phyloP scores from a whole-genome alignment of 2,329 filamentous ascomycete genomes.

The Lasiodiplodia hormozganensis region DNA sequence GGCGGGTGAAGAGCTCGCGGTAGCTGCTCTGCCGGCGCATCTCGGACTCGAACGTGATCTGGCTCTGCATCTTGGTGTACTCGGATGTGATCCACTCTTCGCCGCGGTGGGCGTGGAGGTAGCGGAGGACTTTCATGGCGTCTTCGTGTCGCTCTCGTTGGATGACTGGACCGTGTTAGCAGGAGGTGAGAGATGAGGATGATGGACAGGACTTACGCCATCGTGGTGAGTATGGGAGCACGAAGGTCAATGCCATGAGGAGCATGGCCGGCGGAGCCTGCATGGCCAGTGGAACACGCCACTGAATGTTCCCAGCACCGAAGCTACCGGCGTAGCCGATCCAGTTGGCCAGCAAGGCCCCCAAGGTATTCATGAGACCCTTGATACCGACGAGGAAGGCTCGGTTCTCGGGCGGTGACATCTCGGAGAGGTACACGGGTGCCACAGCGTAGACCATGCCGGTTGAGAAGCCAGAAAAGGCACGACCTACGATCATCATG shows the following conservation, averaged over 20 bases:
- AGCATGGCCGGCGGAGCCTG: slow-evolving; percentile 38
- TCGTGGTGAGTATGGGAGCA: slow-evolving; percentile 33
- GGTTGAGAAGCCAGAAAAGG: slow-evolving; percentile 8
- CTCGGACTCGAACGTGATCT: slow-evolving; percentile 39
- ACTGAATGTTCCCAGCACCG: slow-evolving; percentile 40
- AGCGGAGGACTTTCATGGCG: slow-evolving; percentile 38
- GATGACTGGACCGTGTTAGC: slow-evolving; percentile 25
- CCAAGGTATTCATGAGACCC: slow-evolving; percentile 36
- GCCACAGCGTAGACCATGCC: slow-evolving; percentile 12
- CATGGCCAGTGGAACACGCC: slow-evolving; percentile 46
- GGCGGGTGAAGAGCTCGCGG: slow-evolving; percentile 36
- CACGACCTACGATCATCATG: slow-evolving; percentile 9
- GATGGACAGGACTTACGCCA: slow-evolving; percentile 19
- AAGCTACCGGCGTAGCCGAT: slow-evolving; percentile 49
- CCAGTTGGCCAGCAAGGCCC: slow-evolving; percentile 50
- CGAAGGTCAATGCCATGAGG: slow-evolving; percentile 30
- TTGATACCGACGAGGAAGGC: slow-evolving; percentile 1
- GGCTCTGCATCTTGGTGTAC: slow-evolving; percentile 40
- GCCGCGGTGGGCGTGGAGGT: slow-evolving; percentile 35
- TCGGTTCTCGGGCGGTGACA: slow-evolving; percentile 1
- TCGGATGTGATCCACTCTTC: slow-evolving; percentile 36
- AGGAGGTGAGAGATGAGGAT: background rate
- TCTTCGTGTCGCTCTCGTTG: slow-evolving; percentile 37
- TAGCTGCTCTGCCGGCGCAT: slow-evolving; percentile 31
- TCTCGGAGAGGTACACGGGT: background rate